Conservation (phyloP, 1,284 basidiomycete species). For the Moesziomyces globuligerus region DNA sequence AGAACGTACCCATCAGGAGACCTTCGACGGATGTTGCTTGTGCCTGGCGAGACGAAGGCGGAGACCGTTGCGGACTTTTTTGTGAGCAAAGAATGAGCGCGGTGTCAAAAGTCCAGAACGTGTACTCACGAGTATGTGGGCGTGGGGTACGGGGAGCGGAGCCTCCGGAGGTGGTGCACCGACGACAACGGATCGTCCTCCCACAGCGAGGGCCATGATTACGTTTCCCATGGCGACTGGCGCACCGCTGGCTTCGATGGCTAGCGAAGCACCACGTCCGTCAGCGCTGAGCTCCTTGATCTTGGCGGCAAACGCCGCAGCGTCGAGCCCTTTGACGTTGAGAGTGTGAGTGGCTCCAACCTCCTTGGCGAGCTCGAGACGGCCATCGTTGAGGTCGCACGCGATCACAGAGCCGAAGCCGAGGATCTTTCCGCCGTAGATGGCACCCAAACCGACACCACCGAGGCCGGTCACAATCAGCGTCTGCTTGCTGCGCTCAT, state of each 20-base stretch:
- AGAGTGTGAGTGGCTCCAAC: slow-evolving; percentile 21
- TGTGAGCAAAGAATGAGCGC: too few relatives aligned
- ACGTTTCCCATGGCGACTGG: slow-evolving; percentile 13
- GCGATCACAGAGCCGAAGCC: slow-evolving; percentile 24
- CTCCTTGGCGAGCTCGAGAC: slow-evolving; percentile 25
- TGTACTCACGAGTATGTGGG: slow-evolving; percentile 14
- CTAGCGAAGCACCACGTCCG: slow-evolving; percentile 17
- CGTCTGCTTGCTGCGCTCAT: slow-evolving; percentile 26
- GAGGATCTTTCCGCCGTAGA: slow-evolving; percentile 21
- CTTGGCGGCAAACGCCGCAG: slow-evolving; percentile 15
- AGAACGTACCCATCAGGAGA: slow-evolving; percentile 30
- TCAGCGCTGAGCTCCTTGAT: slow-evolving; percentile 26
- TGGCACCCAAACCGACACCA: slow-evolving; percentile 24
- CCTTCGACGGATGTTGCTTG: slow-evolving; percentile 24
- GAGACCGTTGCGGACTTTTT: too few relatives aligned
- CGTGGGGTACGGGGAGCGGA: slow-evolving; percentile 8
- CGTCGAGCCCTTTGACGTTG: slow-evolving; percentile 16
- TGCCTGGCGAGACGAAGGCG: slow-evolving; percentile 5
- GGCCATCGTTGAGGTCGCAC: slow-evolving; percentile 18
- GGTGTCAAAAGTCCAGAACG: too few relatives aligned
- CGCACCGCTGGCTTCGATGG: slow-evolving; percentile 22
- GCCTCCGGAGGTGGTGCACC: slow-evolving; percentile 17
- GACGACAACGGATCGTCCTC: slow-evolving; percentile 12
- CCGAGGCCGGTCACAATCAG: slow-evolving; percentile 25
- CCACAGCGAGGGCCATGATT: slow-evolving; percentile 16